Percentiles rank a stretch among this genome's conserved stretches.
These are phyloP conservation scores for Curvularia sp. DNA, from an alignment of 2,329 filamentous ascomycete species.

Conservation along the genomic window DNA sequence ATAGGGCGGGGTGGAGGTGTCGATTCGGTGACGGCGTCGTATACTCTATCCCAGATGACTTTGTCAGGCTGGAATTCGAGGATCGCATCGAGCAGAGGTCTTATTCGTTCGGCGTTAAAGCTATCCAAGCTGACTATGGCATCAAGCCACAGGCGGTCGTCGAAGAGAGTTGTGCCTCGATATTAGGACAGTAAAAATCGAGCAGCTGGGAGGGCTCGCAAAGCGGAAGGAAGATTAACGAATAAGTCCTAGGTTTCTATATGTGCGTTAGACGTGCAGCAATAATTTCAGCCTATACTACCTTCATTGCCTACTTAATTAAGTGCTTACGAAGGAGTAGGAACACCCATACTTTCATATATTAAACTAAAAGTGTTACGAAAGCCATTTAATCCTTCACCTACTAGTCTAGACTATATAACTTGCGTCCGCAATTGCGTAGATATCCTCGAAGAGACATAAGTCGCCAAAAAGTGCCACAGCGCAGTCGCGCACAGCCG, in stretches of 20 bases:
- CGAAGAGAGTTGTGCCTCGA: not conserved
- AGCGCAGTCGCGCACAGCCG: not conserved
- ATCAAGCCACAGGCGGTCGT: not conserved
- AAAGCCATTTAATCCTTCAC: constrained; percentile 20
- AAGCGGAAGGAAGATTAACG: not conserved
- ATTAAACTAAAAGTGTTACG: constrained; percentile 11
- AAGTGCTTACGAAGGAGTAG: not conserved
- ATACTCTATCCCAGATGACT: constrained; percentile 39
- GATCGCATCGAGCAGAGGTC: constrained; percentile 11
- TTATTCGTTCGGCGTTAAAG: not conserved
- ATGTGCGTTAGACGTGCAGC: constrained; percentile 6
- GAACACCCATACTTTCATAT: not conserved
- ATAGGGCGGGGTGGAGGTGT: constrained; percentile 44
- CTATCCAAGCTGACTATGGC: not conserved
- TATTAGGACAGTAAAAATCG: not conserved
- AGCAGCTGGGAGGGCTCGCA: constrained; percentile 2
- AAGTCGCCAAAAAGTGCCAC: constrained; percentile 1
- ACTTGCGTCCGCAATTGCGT: constrained; percentile 10
- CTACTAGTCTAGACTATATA: constrained; percentile 19
- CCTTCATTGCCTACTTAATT: not conserved
- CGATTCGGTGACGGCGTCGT: constrained; percentile 48
- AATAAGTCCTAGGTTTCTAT: constrained; percentile 1
- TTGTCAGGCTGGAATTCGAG: constrained; percentile 15
- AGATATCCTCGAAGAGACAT: constrained; percentile 11
- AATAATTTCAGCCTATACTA: constrained; percentile 6